Base-by-base conservation (phyloP, 805 yeast species). In the Zygoascus biomembranicola region DNA sequence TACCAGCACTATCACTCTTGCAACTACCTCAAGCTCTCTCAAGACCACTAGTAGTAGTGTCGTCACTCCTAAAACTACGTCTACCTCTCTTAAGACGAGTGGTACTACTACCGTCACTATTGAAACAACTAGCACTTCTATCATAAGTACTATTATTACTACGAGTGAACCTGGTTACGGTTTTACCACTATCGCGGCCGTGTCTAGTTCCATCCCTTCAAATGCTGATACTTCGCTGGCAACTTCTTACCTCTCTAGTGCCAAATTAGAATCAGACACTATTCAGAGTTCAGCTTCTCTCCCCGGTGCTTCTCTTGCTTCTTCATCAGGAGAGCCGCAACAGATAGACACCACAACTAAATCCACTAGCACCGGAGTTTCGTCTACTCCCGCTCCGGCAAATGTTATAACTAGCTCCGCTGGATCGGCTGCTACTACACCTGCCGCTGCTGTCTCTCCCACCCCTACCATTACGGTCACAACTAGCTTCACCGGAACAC, bases 371-470 rank as follows among this genome's bases (percentile, higher is more conserved):
- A n/a, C 52, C 35, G 10, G 8, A 32, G 19, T 49, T 13, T 35
- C 51, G 19, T 13, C 26, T 13, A 13, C 52, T 23, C 13, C 54
- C 14, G 19, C 50, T 8, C n/a, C 55, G 2, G 39, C 52, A 48
- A 19, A 16, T 32, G 13, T 23, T 18, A 16, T 53, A 11, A 13
- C 48, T 5, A 18, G 26, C 23, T 19, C 55, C 2, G 8, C 54
- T 23, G 32, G 19, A 43, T 8, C 10, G 14, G 23, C n/a, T 16
- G 54, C 32, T 19, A 32, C 41, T 13, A 31, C 43, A 4, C 5
- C 53, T 13, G 16, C 51, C 20, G 37, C 52, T 31, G 51, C 49
- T 13, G 35, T 23, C 35, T 14, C 46, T 11, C 20, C 26, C 32
- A 20, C 47, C 5, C 19, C 47, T 26, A 44, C 47, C 32, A 19